Conservation (phyloP, 345 rosid genomes). For the Toxicodendron radicans region DNA sequence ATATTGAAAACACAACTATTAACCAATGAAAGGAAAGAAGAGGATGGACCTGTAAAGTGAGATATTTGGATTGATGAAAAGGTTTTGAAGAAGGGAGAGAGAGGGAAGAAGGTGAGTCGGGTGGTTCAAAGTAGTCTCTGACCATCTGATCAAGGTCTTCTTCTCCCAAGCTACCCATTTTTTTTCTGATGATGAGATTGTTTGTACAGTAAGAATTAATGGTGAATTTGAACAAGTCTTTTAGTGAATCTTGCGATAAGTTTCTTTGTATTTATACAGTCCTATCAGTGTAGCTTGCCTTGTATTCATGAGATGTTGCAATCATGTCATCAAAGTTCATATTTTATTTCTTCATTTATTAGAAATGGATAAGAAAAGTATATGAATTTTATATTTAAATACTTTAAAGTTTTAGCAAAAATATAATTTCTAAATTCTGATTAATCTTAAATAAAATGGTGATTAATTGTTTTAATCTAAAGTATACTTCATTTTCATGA, state of each 20-base stretch:
- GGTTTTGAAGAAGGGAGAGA: background rate
- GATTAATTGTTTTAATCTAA: background rate
- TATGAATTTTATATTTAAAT: no score
- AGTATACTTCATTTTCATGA: background rate
- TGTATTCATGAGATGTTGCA: no score
- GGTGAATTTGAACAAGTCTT: background rate
- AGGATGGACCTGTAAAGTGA: conserved; percentile 33
- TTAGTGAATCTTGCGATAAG: background rate
- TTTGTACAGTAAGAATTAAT: no score
- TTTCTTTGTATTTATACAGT: no score
- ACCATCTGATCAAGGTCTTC: conserved; percentile 51
- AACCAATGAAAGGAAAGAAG: background rate
- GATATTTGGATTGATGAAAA: conserved; percentile 18
- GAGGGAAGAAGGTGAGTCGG: conserved; percentile 20
- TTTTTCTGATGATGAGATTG: background rate
- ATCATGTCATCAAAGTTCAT: no score
- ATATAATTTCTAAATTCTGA: no score
- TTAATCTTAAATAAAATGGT: no score
- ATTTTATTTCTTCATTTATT: no score
- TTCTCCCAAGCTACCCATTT: conserved; percentile 47
- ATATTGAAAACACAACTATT: background rate
- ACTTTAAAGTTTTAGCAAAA: no score
- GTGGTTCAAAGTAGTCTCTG: conserved; percentile 44
- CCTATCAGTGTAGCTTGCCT: no score
- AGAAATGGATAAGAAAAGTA: no score